Evolutionary conservation across 2,329 filamentous ascomycete genomes (phyloP).

Genomic region (Diplodia seriata): DNA sequence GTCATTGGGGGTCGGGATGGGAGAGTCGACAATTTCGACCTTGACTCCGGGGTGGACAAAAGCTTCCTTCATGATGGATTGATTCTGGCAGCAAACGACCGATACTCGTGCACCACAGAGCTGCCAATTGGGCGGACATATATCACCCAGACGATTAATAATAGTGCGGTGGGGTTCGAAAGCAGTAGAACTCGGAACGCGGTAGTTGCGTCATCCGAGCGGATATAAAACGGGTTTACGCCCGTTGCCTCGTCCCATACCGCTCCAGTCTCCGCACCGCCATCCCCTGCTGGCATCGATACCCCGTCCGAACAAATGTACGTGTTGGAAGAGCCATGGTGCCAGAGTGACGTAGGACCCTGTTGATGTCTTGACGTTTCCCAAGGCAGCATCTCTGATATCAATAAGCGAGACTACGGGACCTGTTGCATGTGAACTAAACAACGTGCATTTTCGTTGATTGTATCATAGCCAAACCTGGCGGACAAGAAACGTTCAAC

Average conservation of each 20-base stretch:
- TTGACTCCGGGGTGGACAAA: conserved; percentile 37
- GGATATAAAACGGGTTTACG: not conserved
- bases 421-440: too few relatives aligned
- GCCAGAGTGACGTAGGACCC: not conserved
- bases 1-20: conserved; percentile 43
- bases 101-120: not conserved
- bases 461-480: not conserved
- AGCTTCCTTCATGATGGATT: conserved; percentile 41
- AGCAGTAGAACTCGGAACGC: not conserved
- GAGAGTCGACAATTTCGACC: conserved; percentile 48
- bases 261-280: not conserved
- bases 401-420: not conserved
- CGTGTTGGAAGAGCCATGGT: not conserved
- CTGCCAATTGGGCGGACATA: not conserved
- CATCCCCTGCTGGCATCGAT: not conserved
- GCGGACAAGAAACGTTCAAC: not conserved
- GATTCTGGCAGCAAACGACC: not conserved
- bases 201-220: conserved; percentile 4
- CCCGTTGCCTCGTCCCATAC: not conserved
- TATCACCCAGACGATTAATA: conserved; percentile 8
- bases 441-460: too few relatives aligned
- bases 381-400: not conserved
- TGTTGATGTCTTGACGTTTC: not conserved
- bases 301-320: too few relatives aligned
- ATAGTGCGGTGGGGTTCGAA: conserved; percentile 10